Conservation (phyloP, 2,329 filamentous ascomycete genomes). For the Stagonosporopsis cucurbitacearum region DNA sequence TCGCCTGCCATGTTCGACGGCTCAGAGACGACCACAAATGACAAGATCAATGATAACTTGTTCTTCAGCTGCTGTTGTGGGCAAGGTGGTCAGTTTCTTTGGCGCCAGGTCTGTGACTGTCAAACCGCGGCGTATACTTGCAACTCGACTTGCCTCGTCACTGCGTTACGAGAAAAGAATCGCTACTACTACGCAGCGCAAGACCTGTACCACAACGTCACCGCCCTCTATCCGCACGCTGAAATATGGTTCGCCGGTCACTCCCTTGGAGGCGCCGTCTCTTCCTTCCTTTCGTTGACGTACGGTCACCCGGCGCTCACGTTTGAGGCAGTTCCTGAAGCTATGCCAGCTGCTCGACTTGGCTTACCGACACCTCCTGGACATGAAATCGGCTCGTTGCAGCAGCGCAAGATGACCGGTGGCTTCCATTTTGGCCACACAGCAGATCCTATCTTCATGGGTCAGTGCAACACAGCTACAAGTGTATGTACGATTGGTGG, state of each 20-base stretch:
- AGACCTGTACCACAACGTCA: conserved; percentile 91
- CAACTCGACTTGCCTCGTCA: conserved; percentile 86
- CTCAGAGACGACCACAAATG: conserved; percentile 94
- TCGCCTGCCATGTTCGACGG: conserved; percentile 90
- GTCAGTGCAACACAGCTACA: conserved; percentile 87
- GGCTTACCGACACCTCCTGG: conserved; percentile 87
- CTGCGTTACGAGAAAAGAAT: conserved; percentile 79
- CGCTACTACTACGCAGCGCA: conserved; percentile 89
- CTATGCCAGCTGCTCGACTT: conserved; percentile 81
- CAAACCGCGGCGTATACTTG: conserved; percentile 85
- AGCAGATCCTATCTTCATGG: conserved; percentile 93
- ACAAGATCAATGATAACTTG: conserved; percentile 97
- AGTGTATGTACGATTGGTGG: conserved; percentile 90
- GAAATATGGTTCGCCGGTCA: conserved; percentile 92
- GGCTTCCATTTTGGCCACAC: conserved; percentile 93
- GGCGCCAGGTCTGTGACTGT: conserved; percentile 93
- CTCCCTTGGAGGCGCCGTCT: conserved; percentile 88
- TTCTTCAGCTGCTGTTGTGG: conserved; percentile 98
- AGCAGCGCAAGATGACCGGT: conserved; percentile 69
- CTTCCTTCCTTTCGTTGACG: conserved; percentile 86
- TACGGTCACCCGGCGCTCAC: conserved; percentile 91
- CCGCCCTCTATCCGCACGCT: conserved; percentile 81
- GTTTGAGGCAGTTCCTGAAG: conserved; percentile 92
- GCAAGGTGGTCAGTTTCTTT: conserved; percentile 87
- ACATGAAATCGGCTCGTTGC: conserved; percentile 72